These are phyloP conservation scores for Nakazawaea peltata DNA, from an alignment of 805 yeast species.

Conservation along the genomic window DNA sequence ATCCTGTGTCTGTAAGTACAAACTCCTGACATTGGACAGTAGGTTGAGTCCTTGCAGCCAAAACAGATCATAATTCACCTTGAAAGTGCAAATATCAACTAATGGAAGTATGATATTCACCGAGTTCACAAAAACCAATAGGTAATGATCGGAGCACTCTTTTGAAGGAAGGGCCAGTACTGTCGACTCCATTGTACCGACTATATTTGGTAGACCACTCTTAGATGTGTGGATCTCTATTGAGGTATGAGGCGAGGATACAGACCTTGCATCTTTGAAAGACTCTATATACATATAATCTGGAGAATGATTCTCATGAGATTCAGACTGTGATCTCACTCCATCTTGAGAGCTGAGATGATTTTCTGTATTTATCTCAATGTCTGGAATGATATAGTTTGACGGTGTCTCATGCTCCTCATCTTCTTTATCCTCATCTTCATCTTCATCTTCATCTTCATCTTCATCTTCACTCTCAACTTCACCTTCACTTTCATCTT, in stretches of 20 bases:
- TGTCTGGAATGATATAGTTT: too few species aligned
- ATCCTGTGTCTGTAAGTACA: background rate
- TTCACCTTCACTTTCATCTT: too few species aligned
- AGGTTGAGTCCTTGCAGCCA: conserved; percentile 26
- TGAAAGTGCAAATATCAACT: conserved; percentile 37
- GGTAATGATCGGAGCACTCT: conserved; percentile 40
- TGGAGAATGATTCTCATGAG: too few species aligned
- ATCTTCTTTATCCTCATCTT: background rate
- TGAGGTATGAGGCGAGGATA: too few species aligned
- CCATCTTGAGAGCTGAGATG: too few species aligned
- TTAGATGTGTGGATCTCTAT: too few species aligned
- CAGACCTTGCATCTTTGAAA: too few species aligned
- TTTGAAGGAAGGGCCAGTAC: conserved; percentile 35
- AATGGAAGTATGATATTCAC: conserved; percentile 52
- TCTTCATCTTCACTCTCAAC: conserved; percentile 8
- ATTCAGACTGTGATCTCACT: too few species aligned
- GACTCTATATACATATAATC: too few species aligned
- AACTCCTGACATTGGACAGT: background rate
- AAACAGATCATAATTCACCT: conserved; percentile 37
- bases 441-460: background rate
- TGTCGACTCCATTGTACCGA: conserved; percentile 21
- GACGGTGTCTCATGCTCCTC: too few species aligned
- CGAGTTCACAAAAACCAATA: conserved; percentile 38
- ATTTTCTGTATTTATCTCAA: too few species aligned
- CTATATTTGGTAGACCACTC: too few species aligned